These are phyloP conservation scores for Gossypium ekmanianum DNA, from an alignment of 345 rosid genomes.

Conservation along the genomic window DNA sequence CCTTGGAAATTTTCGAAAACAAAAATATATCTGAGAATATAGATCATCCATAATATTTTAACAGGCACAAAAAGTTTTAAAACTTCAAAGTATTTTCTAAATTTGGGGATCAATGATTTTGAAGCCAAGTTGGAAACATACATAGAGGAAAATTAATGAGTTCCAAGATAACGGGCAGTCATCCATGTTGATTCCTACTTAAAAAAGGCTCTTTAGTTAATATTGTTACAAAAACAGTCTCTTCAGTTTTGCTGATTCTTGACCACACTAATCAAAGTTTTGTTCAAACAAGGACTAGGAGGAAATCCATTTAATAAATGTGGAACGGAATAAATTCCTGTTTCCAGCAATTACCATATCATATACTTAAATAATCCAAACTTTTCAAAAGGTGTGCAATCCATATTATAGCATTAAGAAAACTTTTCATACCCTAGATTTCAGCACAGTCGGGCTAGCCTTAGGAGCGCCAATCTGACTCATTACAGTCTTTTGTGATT, in stretches of 20 bases:
- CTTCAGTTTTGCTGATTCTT: slow-evolving; percentile 3
- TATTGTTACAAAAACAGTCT: neutral
- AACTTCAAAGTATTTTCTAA: slow-evolving; percentile 6
- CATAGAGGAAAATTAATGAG: neutral
- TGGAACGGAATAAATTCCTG: neutral
- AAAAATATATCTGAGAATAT: neutral
- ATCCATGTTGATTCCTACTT: slow-evolving; percentile 8
- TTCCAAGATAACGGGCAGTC: neutral
- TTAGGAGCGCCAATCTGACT: slow-evolving; percentile 66
- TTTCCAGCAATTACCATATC: slow-evolving; percentile 10
- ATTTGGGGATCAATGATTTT: neutral
- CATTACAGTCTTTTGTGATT: slow-evolving; percentile 69
- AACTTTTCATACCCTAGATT: slow-evolving; percentile 68
- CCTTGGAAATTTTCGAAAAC: neutral
- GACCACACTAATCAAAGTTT: neutral
- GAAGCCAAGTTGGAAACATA: slow-evolving; percentile 10
- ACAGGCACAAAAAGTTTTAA: neutral
- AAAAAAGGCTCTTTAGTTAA: neutral
- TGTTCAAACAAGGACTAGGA: neutral
- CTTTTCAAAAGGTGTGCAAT: slow-evolving; percentile 8
- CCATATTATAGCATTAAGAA: slow-evolving; percentile 1
- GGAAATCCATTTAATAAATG: slow-evolving; percentile 2
- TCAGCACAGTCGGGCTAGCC: slow-evolving; percentile 52
- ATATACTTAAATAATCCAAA: slow-evolving; percentile 1
- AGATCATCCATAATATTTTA: neutral